Evolutionary conservation across 2,329 filamentous ascomycete species (phyloP), one percentile per base, ranked within the genome.

Genomic region (Zymoseptoria pseudotritici): DNA sequence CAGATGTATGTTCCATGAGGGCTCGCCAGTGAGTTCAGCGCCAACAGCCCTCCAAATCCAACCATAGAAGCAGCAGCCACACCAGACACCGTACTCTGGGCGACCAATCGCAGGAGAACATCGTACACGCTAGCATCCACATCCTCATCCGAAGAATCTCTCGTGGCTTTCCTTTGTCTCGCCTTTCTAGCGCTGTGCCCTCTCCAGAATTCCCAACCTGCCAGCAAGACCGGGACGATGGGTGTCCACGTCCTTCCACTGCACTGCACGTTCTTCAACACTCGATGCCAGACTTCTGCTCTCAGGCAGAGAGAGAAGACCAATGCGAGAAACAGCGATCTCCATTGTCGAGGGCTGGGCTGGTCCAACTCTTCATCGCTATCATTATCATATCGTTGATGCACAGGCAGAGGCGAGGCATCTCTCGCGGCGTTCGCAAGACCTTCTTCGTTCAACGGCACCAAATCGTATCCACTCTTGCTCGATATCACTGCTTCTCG

Each of bases 1-100:
- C 81, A 83, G 21, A 83, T 79, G 59, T 79, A 79, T 3, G 79
- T 80, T 17, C 79, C 80, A 50, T 69, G 66, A 17, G 72, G 75
- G 52, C 71, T 74, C 49, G 67, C 61, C 7, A 72, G 68, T 17
- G 77, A 69, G 1, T 70, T 69, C 13, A 73, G 65, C 5, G 72
- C 71, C 31, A 76, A 57, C 50, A 76, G 67, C 5, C 76, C 75
- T 7, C 76, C 75, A 7, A 75, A 51, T 29, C 73, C 70, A 4
- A 80, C 62, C 7, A 78, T 61, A 4, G 69, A 61, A 1, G 76
- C 71, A 0, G 76, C 69, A 20, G 76, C 65, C 1, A 80, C 50
- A 59, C 75, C 76, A 58, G 74, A 69, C 36, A 72, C 71, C 9
- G 70, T 72, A 26, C 71, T 72, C 26, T 70, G 69, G 1, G 73